A percentile compares a stretch with the other conserved stretches of the same genome.
Evolutionary conservation across 345 rosid species (phyloP).

Genomic region (Melaleuca quinquenervia): DNA sequence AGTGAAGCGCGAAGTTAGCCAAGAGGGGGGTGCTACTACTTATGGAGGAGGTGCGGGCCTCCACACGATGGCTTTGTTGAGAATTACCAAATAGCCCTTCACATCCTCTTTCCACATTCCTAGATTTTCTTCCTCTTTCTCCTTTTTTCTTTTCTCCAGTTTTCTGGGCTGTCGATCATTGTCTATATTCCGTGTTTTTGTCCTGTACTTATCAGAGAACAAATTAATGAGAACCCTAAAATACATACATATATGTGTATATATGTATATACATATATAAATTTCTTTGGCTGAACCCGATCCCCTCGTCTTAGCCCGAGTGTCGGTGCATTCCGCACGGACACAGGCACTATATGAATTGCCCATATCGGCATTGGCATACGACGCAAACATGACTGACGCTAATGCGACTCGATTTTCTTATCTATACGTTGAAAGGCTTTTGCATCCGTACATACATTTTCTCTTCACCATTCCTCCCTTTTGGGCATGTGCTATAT

Average conservation of each 20-base stretch:
- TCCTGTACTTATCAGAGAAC: neutral
- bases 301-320: neutral
- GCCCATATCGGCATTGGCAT: rapidly evolving
- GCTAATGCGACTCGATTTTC: neutral
- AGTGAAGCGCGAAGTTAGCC: neutral
- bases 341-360: no score
- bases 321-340: neutral
- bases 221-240: neutral
- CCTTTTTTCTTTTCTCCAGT: neutral
- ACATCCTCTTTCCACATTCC: neutral
- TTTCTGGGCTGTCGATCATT: neutral
- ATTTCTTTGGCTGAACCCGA: neutral
- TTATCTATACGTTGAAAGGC: neutral
- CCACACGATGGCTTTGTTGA: no score
- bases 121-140: neutral
- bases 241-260: no score
- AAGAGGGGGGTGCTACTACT: neutral
- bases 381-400: neutral
- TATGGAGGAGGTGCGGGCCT: conserved; percentile 1
- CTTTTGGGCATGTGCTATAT: no score
- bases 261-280: no score
- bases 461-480: no score
- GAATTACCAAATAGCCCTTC: neutral
- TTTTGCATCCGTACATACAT: neutral
- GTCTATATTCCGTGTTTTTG: neutral